Evolutionary conservation across 202 grass and related monocot genomes (phyloP).

Genomic region (Tripidium arundinaceum): DNA sequence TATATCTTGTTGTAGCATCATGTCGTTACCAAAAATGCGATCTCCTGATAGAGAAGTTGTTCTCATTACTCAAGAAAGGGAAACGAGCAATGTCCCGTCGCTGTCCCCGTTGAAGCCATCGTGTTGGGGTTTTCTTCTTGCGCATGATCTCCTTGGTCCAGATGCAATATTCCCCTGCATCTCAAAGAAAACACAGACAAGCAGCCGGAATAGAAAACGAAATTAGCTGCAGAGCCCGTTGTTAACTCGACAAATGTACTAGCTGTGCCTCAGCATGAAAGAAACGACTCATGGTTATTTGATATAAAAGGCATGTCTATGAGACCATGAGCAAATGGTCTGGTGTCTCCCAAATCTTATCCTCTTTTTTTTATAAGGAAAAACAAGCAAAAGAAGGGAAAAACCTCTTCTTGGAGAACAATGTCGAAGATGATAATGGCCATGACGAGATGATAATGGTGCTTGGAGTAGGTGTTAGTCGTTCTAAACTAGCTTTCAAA

Average conservation of each 20-base stretch:
- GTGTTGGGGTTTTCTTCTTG: not conserved
- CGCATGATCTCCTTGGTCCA: not conserved
- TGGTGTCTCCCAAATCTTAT: slow-evolving; percentile 8
- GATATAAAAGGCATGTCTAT: not conserved
- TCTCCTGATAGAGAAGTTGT: not conserved
- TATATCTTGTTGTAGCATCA: not conserved
- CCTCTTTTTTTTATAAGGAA: not conserved
- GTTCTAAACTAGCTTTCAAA: slow-evolving; percentile 32
- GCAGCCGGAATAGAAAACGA: not conserved
- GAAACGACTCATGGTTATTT: not conserved
- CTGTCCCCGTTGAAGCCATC: not conserved
- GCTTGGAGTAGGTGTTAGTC: not conserved
- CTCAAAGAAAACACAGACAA: slow-evolving; percentile 22
- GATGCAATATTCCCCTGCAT: slow-evolving; percentile 19
- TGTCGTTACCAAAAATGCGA: not conserved
- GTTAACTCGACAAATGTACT: slow-evolving; percentile 5
- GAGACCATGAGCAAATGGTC: not conserved
- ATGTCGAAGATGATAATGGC: not conserved
- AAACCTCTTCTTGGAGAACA: not conserved
- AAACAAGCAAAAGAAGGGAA: too few relatives aligned
- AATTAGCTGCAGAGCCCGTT: not conserved
- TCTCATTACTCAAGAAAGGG: not conserved
- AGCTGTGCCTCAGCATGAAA: not conserved
- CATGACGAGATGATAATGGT: not conserved
- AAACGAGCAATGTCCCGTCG: slow-evolving; percentile 2